phyloP scores from a whole-genome alignment of 495 filamentous ascomycete species.

The Aspergillus carlsbadensis region DNA sequence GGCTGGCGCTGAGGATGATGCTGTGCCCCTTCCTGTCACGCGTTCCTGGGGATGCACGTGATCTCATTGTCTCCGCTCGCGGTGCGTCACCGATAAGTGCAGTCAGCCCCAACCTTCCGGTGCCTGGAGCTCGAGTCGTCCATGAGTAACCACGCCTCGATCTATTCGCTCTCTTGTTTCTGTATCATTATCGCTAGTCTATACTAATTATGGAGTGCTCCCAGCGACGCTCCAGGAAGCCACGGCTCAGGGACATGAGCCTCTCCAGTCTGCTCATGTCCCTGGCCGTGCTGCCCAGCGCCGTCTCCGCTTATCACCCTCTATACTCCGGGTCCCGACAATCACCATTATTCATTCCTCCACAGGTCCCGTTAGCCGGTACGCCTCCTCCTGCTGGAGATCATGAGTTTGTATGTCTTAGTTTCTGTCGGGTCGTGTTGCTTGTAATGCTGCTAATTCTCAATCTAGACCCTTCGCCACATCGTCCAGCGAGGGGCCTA shows the following conservation, averaged over 20 bases:
- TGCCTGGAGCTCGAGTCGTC: neutral
- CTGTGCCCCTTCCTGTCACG: constrained; percentile 12
- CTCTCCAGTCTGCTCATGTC: constrained; percentile 23
- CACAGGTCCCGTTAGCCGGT: constrained; percentile 29
- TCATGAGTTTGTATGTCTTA: constrained; percentile 40
- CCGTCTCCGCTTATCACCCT: constrained; percentile 30
- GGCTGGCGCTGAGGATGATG: neutral
- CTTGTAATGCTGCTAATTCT: constrained; percentile 6
- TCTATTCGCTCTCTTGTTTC: constrained; percentile 14
- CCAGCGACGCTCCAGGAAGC: constrained; percentile 14
- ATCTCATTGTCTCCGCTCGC: constrained; percentile 16
- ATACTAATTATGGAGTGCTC: constrained; percentile 17
- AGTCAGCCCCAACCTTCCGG: no score
- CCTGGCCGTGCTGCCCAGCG: constrained; percentile 20
- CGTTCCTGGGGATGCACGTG: constrained; percentile 6
- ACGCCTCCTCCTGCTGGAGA: constrained; percentile 19
- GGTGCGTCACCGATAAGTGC: constrained; percentile 32
- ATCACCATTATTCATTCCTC: constrained; percentile 33
- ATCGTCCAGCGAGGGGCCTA: constrained; percentile 85
- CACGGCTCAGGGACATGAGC: constrained; percentile 10
- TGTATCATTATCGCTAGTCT: constrained; percentile 14
- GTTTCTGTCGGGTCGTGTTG: neutral
- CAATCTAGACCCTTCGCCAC: constrained; percentile 74
- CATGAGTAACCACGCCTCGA: constrained; percentile 3
- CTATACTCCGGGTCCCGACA: constrained; percentile 28